Evolutionary conservation across 805 yeast species (phyloP), one percentile per base, ranked within the genome.

Genomic region (Naumovozyma baii): DNA sequence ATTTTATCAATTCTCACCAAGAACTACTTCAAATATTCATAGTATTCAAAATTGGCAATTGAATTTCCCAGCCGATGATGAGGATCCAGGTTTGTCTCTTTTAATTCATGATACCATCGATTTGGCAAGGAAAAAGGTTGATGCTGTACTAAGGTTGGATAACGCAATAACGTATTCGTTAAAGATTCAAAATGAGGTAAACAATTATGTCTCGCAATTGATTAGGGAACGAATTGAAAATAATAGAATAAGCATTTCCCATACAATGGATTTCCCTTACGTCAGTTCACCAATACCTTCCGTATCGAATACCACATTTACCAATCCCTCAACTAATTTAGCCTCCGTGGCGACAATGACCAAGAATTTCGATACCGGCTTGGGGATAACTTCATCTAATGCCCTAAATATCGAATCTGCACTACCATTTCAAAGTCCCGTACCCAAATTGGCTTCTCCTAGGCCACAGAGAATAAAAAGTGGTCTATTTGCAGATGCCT

Each of bases 121-220:
- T 0, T 51, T 81, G 18, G 77, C 80, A 1, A 68, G 68, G 37
- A 74, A 72, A 14, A 88, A 88, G 57, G 69, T 84, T 2, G 85
- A 80, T 38, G 70, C 83, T 0, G 70, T 86, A 15, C 66, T 76
- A 14, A 67, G 96, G 51, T 67, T 83, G 39, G 79, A 84, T 12
- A 82, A 87, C 44, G 74, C 85, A 2, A 66, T 84, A 43, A 76
- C 80, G 40, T 86, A 81, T 56, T 78, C 83, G 16, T 81, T 81
- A 46, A 80, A 77, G 50, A 77, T 87, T 37, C 82, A 84, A 39
- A 74, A 71, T 38, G 95, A 88, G 58, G 83, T 86, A 3, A 92
- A 86, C 53, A 69, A 62, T 16, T 63, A 78, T 52, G 87, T 87
- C 2, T 60, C 83, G 19, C 61, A 66, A 29, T 67, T 80, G 1